Percentiles rank a stretch among this genome's conserved stretches.
Evolutionary conservation across 2,329 filamentous ascomycete species (phyloP).

Genomic region (Pestalotiopsis sp.): DNA sequence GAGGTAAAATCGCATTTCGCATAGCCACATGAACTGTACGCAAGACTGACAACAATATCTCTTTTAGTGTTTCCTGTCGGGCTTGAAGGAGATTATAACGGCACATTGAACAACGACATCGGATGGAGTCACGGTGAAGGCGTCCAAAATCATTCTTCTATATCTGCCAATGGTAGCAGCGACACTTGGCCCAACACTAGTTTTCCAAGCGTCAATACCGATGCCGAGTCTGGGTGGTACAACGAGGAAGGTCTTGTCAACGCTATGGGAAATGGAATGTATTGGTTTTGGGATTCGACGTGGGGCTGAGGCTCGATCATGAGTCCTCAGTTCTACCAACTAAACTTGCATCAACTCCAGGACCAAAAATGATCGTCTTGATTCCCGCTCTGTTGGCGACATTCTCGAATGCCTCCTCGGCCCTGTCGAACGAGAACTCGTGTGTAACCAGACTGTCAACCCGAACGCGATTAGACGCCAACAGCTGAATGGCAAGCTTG

Average conservation of each 20-base stretch:
- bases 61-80: neutral
- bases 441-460: conserved; percentile 82
- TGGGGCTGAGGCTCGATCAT: neutral
- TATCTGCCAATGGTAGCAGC: too few species aligned
- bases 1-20: neutral
- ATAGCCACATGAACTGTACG: neutral
- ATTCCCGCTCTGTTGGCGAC: conserved; percentile 82
- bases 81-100: too few species aligned
- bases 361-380: conserved; percentile 69
- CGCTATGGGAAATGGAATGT: neutral
- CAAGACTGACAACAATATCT: neutral
- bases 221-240: neutral
- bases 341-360: conserved; percentile 24
- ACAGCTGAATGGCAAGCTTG: conserved; percentile 76
- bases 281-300: neutral
- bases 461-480: conserved; percentile 72
- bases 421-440: conserved; percentile 77
- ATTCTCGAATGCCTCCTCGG: conserved; percentile 84
- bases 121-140: too few species aligned
- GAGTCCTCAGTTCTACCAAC: too few species aligned
- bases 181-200: too few species aligned
- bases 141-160: too few species aligned
- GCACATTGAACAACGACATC: too few species aligned
- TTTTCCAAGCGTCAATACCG: neutral
- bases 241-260: neutral